These are phyloP conservation scores for Heritiera fomes DNA, from an alignment of 345 rosid species.

Conservation along the genomic window DNA sequence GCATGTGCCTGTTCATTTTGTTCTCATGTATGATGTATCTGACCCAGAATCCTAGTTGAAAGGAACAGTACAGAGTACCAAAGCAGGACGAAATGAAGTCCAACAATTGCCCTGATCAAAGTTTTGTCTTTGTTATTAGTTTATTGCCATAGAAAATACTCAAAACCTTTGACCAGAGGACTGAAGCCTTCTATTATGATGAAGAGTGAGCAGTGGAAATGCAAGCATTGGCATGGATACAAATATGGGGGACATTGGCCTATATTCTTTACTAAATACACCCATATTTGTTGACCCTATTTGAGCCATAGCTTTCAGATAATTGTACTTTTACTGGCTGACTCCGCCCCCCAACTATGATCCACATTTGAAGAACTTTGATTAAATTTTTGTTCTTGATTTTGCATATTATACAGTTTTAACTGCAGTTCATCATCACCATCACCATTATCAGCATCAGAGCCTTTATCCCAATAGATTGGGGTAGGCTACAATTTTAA, in stretches of 20 bases:
- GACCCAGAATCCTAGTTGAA: neutral
- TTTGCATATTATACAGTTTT: neutral
- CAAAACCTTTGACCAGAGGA: neutral
- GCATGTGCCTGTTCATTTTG: constrained; percentile 4
- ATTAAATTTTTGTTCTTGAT: neutral
- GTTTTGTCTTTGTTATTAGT: neutral
- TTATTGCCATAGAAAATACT: neutral
- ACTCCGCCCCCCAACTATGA: neutral
- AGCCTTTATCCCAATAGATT: too few relatives aligned
- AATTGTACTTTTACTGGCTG: neutral
- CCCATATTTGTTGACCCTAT: neutral
- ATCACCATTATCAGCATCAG: too few relatives aligned
- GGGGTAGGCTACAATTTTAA: too few relatives aligned
- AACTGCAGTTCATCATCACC: neutral
- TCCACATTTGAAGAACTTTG: constrained; percentile 7
- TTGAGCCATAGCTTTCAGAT: neutral
- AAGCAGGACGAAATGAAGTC: neutral
- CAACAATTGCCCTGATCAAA: neutral
- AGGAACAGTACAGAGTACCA: neutral
- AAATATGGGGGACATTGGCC: neutral
- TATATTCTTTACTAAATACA: neutral
- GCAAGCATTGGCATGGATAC: neutral
- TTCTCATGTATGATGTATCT: neutral
- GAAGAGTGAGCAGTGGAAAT: neutral
- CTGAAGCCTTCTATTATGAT: neutral